Evolutionary conservation across 371 early-diverging fungal genomes (phyloP).

Genomic region (Batkoa obscura): DNA sequence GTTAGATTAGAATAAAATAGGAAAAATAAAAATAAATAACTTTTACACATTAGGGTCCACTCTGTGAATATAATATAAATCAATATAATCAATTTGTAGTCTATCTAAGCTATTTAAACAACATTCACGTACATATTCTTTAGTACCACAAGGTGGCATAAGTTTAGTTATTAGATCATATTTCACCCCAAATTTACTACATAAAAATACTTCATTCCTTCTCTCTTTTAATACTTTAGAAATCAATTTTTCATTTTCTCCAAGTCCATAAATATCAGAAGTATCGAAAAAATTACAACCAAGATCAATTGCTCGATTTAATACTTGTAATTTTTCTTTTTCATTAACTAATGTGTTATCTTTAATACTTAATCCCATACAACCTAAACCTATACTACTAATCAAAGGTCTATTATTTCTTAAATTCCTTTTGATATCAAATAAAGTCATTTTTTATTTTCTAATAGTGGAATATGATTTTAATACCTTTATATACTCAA

Average conservation of each 20-base stretch:
- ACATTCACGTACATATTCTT: constrained; percentile 24
- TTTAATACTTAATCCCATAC: constrained; percentile 8
- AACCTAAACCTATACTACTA: not conserved
- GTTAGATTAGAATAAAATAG: too few species aligned
- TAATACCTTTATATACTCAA: too few species aligned
- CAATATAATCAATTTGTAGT: constrained; percentile 25
- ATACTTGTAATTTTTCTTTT: constrained; percentile 3
- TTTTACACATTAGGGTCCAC: constrained; percentile 19
- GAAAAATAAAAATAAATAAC: too few species aligned
- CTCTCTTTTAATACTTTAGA: not conserved
- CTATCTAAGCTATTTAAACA: constrained; percentile 22
- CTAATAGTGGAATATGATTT: too few species aligned
- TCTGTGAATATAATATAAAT: constrained; percentile 35
- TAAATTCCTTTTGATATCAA: not conserved
- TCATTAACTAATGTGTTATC: constrained; percentile 7
- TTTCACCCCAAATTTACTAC: constrained; percentile 2
- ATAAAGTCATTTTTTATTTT: too few species aligned
- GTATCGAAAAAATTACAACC: constrained; percentile 15
- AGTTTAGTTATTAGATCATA: too few species aligned
- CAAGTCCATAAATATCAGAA: constrained; percentile 5
- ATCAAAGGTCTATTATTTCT: not conserved
- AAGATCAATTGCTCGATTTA: constrained; percentile 3
- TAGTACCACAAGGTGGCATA: constrained; percentile 19
- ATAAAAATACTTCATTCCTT: constrained; percentile 1
- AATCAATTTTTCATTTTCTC: not conserved